phyloP scores from a whole-genome alignment of 2,329 filamentous ascomycete species.

The Penicillium sp. region DNA sequence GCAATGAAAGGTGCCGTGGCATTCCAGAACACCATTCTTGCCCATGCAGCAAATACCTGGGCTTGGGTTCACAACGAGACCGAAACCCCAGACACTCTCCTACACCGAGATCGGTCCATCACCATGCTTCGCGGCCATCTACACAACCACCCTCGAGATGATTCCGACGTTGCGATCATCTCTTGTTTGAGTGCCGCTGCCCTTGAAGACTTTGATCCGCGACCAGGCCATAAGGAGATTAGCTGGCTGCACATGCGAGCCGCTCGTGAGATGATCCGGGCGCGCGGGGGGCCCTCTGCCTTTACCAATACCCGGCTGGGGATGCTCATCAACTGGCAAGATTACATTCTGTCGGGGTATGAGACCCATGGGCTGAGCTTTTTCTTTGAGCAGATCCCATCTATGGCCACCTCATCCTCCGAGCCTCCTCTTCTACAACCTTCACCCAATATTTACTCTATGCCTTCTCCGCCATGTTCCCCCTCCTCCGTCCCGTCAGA shows the following conservation, averaged over 20 bases:
- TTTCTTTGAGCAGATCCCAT: conserved; percentile 28
- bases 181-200: conserved; percentile 41
- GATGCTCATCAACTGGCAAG: conserved; percentile 45
- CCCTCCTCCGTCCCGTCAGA: conserved; percentile 16
- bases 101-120: conserved; percentile 34
- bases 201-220: conserved; percentile 42
- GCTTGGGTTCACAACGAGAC: conserved; percentile 37
- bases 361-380: conserved; percentile 36
- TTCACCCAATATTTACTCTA: conserved; percentile 8
- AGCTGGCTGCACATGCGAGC: conserved; percentile 44
- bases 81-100: conserved; percentile 31
- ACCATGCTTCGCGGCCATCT: conserved; percentile 37
- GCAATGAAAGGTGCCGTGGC: conserved; percentile 40
- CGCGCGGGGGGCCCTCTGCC: conserved; percentile 36
- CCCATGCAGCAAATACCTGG: conserved; percentile 40
- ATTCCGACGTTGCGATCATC: conserved; percentile 40
- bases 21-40: conserved; percentile 41
- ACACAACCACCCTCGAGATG: conserved; percentile 30
- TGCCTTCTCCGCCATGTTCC: conserved; percentile 26
- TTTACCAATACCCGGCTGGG: conserved; percentile 39
- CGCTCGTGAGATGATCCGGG: conserved; percentile 39
- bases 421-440: conserved; percentile 11
- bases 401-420: conserved; percentile 2
- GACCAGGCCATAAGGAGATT: conserved; percentile 36
- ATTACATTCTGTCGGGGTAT: conserved; percentile 43